Base-by-base conservation (phyloP, 768 basidiomycete genomes). In the Boletus coccyginus region DNA sequence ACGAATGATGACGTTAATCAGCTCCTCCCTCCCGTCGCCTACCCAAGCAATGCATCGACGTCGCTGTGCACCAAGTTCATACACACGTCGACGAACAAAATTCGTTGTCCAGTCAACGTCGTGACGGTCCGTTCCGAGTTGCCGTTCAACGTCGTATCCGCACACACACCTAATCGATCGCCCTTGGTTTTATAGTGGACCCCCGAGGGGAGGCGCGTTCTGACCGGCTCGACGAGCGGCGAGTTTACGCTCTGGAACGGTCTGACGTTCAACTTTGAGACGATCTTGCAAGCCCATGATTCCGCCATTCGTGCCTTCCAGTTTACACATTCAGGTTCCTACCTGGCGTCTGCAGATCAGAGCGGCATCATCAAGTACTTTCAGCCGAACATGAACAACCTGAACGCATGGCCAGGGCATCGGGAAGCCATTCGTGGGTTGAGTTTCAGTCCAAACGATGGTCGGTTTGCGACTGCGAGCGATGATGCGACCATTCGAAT, bases 181-280 rank as follows among this genome's bases (percentile, higher is more conserved):
- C 13, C 52, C 42, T 47, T 49, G 21, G 13, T 58, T 39, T 24
- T 57, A 29, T 60, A 98, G 94, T 99, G 96, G 94, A 98, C 95
- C 17, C 97, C 97, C 2, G 96, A 98, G 75, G 94, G 88, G 53
- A 83, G 97, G 33, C 86, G 97, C 3, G 80, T 98, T 21, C 75
- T 98, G 46, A 98, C 97, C 3, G 97, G 97, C 17, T 95, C 94
- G 12, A 94, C 94, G 21, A 93, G 90, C 59, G 97, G 97, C 45
- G 97, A 98, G 74, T 98, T 99, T 73, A 98, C 96, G 1, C 82
- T 98, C 7, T 98, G 97, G 97, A 99, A 99, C 62, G 96, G 96
- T 29, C 80, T 96, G 24, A 98, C 97, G 0, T 99, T 98, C 85
- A 99, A 98, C 75, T 99, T 98, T 67, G 97, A 99, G 73, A 97